These are phyloP conservation scores for Corymbia calophylla DNA, from an alignment of 441 rosid species.

Conservation along the genomic window DNA sequence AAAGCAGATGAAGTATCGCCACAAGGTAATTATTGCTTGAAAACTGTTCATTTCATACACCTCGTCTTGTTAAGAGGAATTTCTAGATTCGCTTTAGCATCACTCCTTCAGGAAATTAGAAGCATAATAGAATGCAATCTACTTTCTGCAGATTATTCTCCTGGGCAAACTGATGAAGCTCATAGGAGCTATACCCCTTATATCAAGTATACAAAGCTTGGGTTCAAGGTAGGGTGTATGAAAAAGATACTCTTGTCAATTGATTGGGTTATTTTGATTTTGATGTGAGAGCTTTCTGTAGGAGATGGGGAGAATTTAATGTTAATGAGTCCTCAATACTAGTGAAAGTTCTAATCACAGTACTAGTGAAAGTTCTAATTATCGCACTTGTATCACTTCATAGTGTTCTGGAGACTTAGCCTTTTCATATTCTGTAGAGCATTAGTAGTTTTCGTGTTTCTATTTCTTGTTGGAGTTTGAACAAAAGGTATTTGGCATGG, in stretches of 20 bases:
- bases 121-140: conserved; percentile 11
- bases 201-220: conserved; percentile 84
- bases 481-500: not conserved
- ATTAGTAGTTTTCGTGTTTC: not conserved
- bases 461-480: not conserved
- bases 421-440: not conserved
- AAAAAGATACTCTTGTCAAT: not conserved
- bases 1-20: conserved; percentile 8
- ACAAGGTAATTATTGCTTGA: conserved; percentile 11
- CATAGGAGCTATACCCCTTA: conserved; percentile 57
- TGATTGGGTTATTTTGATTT: not conserved
- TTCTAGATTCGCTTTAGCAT: not conserved
- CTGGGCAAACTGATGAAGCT: conserved; percentile 18
- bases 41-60: not conserved
- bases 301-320: not conserved
- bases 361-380: not conserved
- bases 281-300: not conserved
- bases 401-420: not conserved
- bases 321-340: not conserved
- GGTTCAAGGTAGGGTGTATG: conserved; percentile 51
- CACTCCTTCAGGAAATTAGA: not conserved
- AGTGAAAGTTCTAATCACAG: not conserved
- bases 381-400: not conserved
- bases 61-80: not conserved
- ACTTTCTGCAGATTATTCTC: conserved; percentile 15